Evolutionary conservation across 2,329 filamentous ascomycete genomes (phyloP).

Genomic region (Phyllosticta citribraziliensis): DNA sequence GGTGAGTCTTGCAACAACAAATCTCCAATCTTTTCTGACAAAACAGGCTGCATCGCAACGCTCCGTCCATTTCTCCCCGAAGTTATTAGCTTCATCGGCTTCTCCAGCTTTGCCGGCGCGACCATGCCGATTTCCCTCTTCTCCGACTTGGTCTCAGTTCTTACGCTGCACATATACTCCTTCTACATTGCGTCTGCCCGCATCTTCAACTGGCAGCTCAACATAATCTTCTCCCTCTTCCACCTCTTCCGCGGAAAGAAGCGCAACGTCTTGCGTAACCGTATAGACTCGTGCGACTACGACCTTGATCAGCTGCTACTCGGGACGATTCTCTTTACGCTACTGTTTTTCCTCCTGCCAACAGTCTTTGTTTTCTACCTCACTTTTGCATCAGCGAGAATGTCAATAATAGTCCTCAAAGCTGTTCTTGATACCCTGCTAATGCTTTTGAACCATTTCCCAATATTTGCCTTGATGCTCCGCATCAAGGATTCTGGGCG

Average conservation of each 20-base stretch:
- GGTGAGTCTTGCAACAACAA: slow-evolving; percentile 42
- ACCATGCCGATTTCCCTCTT: slow-evolving; percentile 96
- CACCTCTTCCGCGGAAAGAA: slow-evolving; percentile 98
- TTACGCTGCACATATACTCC: slow-evolving; percentile 94
- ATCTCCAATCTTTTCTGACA: slow-evolving; percentile 16
- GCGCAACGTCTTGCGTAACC: slow-evolving; percentile 89
- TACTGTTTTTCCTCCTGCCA: slow-evolving; percentile 88
- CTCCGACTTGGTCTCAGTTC: slow-evolving; percentile 80
- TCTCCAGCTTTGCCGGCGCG: slow-evolving; percentile 88
- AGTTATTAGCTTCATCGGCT: slow-evolving; percentile 85
- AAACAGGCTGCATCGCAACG: slow-evolving; percentile 59
- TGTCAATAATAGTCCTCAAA: slow-evolving; percentile 90
- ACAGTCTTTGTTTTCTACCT: slow-evolving; percentile 96
- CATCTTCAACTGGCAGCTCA: slow-evolving; percentile 98
- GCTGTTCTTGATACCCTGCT: slow-evolving; percentile 83
- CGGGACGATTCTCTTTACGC: slow-evolving; percentile 90
- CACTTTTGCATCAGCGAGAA: slow-evolving; percentile 87
- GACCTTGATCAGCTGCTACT: slow-evolving; percentile 93
- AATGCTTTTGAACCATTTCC: slow-evolving; percentile 94
- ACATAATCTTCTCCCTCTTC: slow-evolving; percentile 93
- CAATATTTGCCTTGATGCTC: slow-evolving; percentile 92
- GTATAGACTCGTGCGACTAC: slow-evolving; percentile 98
- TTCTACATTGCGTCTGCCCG: slow-evolving; percentile 96
- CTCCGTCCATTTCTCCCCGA: slow-evolving; percentile 72
- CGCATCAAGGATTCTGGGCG: slow-evolving; percentile 85